Conservation (phyloP, 2,329 filamentous ascomycete genomes). For the Mycogone perniciosa region DNA sequence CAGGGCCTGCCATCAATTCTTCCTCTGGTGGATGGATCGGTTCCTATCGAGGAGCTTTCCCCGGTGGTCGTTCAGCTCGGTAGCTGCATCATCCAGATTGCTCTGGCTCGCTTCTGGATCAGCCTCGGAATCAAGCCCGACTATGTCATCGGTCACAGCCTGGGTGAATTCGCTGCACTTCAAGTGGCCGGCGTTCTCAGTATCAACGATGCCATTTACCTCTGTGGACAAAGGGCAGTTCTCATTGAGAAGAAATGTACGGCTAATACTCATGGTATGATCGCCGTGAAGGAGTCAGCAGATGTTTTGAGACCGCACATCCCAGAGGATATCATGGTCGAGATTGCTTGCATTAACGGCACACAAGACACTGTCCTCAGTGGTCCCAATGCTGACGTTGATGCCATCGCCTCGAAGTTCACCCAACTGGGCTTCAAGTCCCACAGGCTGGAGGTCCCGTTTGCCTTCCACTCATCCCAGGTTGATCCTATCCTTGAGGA, state of each 20-base stretch:
- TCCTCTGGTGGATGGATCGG: constrained; percentile 35
- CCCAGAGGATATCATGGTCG: background rate
- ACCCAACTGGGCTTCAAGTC: constrained; percentile 22
- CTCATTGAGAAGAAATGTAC: constrained; percentile 51
- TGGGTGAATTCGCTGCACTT: constrained; percentile 59
- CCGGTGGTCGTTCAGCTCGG: constrained; percentile 32
- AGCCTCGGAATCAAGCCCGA: constrained; percentile 35
- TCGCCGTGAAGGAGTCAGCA: constrained; percentile 19
- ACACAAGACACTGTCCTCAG: constrained; percentile 50
- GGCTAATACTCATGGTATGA: background rate
- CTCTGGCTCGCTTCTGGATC: constrained; percentile 35
- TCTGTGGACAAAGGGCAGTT: constrained; percentile 54
- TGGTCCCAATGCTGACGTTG: constrained; percentile 12
- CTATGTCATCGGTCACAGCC: constrained; percentile 44
- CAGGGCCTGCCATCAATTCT: constrained; percentile 34
- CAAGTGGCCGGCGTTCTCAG: constrained; percentile 56
- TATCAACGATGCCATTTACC: constrained; percentile 51
- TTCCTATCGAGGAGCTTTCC: background rate
- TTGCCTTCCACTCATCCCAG: constrained; percentile 33
- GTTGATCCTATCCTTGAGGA: constrained; percentile 38
- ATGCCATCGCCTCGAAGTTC: background rate
- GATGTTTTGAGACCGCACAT: constrained; percentile 24
- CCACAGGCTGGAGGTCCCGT: constrained; percentile 28
- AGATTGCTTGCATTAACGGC: constrained; percentile 55
- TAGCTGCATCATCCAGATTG: constrained; percentile 34